Evolutionary conservation across 2,329 filamentous ascomycete species (phyloP).

Genomic region (Eutypella sp.): DNA sequence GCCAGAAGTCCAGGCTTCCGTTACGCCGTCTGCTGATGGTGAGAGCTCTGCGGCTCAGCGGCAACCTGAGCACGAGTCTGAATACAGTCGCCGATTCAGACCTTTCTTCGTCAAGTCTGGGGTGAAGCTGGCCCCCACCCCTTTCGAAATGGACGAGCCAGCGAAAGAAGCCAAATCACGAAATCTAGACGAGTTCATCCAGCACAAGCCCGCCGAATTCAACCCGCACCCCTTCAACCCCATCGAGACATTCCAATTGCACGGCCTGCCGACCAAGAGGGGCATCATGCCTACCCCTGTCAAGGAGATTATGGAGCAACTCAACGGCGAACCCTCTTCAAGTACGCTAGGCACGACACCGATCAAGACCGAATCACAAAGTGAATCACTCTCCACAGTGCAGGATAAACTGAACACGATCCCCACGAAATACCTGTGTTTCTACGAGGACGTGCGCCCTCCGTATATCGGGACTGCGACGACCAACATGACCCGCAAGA

Average conservation of each 20-base stretch:
- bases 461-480: constrained; percentile 72
- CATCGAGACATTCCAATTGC: constrained; percentile 41
- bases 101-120: constrained; percentile 75
- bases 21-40: constrained; percentile 11
- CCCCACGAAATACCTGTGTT: constrained; percentile 58
- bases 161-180: constrained; percentile 46
- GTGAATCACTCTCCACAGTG: constrained; percentile 30
- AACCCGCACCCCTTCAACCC: constrained; percentile 38
- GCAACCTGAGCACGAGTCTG: constrained; percentile 31
- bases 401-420: constrained; percentile 37
- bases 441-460: constrained; percentile 61
- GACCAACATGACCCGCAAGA: constrained; percentile 46
- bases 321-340: constrained; percentile 38
- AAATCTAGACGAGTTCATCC: constrained; percentile 49
- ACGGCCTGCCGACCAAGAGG: constrained; percentile 32
- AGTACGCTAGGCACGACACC: constrained; percentile 12
- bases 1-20: constrained; percentile 1
- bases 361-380: constrained; percentile 37
- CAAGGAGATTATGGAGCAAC: constrained; percentile 54
- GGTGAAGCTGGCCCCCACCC: constrained; percentile 62
- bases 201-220: constrained; percentile 42
- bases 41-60: constrained; percentile 18
- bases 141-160: constrained; percentile 53
- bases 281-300: constrained; percentile 50
- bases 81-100: constrained; percentile 69